Evolutionary conservation across 306 rosid species (phyloP).

Genomic region (Medicago arabica): DNA sequence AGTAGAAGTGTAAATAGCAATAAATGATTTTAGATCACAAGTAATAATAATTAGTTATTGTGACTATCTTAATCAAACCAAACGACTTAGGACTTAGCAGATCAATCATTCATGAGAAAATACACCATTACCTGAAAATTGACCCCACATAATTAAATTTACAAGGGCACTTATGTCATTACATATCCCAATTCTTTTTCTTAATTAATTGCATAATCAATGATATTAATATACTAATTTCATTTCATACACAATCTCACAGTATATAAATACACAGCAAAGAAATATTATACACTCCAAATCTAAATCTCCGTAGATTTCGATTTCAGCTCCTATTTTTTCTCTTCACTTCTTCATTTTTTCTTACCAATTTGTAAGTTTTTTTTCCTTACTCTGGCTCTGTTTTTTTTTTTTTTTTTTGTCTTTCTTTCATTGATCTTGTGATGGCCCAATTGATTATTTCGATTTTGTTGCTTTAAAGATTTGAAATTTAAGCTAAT

Average conservation of each 20-base stretch:
- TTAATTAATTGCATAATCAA: background rate
- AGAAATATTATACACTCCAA: conserved; percentile 32
- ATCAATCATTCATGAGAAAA: too few relatives aligned
- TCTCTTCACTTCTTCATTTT: conserved; percentile 18
- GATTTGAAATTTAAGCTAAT: conserved; percentile 37
- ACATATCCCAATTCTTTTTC: background rate
- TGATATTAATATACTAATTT: background rate
- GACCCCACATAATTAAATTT: too few relatives aligned
- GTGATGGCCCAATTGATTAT: conserved; percentile 20
- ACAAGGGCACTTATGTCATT: background rate
- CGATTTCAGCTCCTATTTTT: conserved; percentile 1
- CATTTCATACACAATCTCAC: conserved; percentile 7
- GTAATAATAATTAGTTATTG: too few relatives aligned
- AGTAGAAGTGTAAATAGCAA: too few relatives aligned
- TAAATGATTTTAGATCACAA: too few relatives aligned
- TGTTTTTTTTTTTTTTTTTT: conserved; percentile 19
- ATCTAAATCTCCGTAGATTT: conserved; percentile 35
- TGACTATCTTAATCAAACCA: too few relatives aligned
- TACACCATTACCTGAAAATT: too few relatives aligned
- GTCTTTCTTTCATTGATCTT: background rate
- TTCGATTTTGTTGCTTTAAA: background rate
- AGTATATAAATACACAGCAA: background rate
- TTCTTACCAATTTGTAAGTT: conserved; percentile 48
- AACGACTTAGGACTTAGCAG: too few relatives aligned
- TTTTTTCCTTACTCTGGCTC: background rate